phyloP scores from a whole-genome alignment of 352 stramenopile species.

The Phytophthora macrochlamydospora region DNA sequence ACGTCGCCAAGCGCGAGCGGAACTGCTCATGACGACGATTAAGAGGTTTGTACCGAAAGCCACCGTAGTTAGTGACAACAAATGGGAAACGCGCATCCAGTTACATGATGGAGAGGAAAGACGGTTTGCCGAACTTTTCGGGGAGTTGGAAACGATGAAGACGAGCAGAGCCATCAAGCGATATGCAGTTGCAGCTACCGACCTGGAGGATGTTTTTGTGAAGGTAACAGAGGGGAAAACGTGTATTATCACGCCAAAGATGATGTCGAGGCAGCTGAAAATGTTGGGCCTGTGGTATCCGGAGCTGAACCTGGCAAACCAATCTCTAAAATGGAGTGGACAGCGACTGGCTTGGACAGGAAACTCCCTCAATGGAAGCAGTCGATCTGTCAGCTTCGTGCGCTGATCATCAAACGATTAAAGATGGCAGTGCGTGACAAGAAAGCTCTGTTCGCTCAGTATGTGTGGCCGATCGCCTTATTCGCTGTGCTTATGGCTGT shows the following conservation, averaged over 20 bases:
- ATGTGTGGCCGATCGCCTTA: conserved; percentile 68
- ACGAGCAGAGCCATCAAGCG: conserved; percentile 71
- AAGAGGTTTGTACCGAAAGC: conserved; percentile 85
- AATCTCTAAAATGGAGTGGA: conserved; percentile 17
- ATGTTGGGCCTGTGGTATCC: conserved; percentile 3
- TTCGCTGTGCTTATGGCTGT: conserved; percentile 63
- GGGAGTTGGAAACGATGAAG: conserved; percentile 81
- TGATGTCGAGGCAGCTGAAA: conserved; percentile 18
- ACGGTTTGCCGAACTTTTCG: conserved; percentile 93
- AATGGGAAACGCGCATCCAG: conserved; percentile 93
- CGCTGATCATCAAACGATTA: conserved; percentile 60
- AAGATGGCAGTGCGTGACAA: conserved; percentile 66
- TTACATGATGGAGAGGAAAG: conserved; percentile 91
- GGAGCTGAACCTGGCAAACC: conserved; percentile 12
- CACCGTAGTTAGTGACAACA: conserved; percentile 72
- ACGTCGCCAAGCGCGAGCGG: conserved; percentile 19
- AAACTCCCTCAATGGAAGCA: conserved; percentile 30
- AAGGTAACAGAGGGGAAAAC: conserved; percentile 87
- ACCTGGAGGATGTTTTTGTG: conserved; percentile 99
- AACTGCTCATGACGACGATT: conserved; percentile 53
- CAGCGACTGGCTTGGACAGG: conserved; percentile 13
- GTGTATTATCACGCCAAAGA: conserved; percentile 79
- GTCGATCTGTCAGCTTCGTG: conserved; percentile 49
- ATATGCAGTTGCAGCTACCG: conserved; percentile 98
- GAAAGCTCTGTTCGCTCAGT: conserved; percentile 67